phyloP scores from a whole-genome alignment of 441 rosid species.

The Raphanus hybrid region DNA sequence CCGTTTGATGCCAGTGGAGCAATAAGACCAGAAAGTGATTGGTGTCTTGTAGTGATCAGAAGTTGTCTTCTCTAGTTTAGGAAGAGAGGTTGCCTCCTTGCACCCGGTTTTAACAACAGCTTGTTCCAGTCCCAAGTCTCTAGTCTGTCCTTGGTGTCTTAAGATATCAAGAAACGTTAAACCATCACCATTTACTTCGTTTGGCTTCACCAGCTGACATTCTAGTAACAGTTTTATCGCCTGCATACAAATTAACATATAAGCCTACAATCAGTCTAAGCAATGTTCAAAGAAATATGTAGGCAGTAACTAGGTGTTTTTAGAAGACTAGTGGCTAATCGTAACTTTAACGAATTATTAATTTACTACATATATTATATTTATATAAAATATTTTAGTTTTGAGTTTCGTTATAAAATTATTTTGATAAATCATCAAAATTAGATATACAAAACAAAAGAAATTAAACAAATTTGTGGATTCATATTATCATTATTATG shows the following conservation, averaged over 20 bases:
- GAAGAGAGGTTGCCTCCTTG: slow-evolving; percentile 6
- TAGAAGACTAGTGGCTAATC: no score
- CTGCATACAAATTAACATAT: not conserved
- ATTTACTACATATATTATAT: no score
- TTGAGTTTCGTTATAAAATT: no score
- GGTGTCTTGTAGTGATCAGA: not conserved
- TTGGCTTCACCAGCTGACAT: not conserved
- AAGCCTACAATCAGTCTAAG: no score
- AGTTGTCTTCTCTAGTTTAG: not conserved
- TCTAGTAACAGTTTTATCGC: slow-evolving; percentile 9
- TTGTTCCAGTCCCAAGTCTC: slow-evolving; percentile 9
- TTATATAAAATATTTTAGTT: no score
- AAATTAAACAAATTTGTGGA: no score
- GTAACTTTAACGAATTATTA: no score
- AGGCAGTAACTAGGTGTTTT: no score
- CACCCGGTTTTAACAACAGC: not conserved
- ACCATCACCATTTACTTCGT: not conserved
- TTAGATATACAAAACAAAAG: no score
- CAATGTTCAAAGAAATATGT: no score
- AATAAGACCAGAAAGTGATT: slow-evolving; percentile 1
- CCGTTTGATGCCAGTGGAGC: not conserved
- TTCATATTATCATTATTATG: no score
- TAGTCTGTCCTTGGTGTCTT: not conserved
- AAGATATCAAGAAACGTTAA: slow-evolving; percentile 22
- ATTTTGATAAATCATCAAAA: no score